Conservation (phyloP, 768 basidiomycete genomes). For the Trametes coccinea region DNA sequence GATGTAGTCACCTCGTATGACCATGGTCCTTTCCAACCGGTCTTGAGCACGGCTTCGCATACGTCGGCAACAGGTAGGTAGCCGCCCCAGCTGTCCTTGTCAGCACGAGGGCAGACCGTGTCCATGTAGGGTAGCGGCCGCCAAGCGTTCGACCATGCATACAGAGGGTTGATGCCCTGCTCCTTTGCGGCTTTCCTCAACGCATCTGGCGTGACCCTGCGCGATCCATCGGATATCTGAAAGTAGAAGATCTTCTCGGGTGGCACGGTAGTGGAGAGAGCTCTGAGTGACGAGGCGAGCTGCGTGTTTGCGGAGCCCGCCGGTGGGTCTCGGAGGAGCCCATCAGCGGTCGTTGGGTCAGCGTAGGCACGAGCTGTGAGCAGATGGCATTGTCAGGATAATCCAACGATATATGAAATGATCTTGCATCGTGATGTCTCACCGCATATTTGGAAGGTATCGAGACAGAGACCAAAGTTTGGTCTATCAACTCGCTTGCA, state of each 20-base stretch:
- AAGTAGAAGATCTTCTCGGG: constrained; percentile 34
- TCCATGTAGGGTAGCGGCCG: constrained; percentile 32
- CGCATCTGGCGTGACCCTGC: constrained; percentile 19
- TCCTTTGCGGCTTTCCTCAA: constrained; percentile 24
- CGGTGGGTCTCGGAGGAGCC: constrained; percentile 14
- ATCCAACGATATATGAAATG: too few species aligned
- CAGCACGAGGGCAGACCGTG: constrained; percentile 12
- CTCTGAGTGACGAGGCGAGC: constrained; percentile 25
- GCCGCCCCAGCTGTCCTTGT: constrained; percentile 22
- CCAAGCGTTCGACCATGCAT: constrained; percentile 34
- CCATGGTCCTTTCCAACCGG: constrained; percentile 34
- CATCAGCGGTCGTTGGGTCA: constrained; percentile 23
- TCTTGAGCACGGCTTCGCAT: constrained; percentile 29
- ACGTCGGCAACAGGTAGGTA: constrained; percentile 32
- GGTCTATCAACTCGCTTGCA: constrained; percentile 32
- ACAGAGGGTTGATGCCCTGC: constrained; percentile 28
- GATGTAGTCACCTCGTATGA: constrained; percentile 29
- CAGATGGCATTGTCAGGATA: neutral
- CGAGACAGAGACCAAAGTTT: constrained; percentile 35
- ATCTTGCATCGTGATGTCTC: neutral
- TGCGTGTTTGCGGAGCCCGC: constrained; percentile 16
- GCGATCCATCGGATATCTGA: constrained; percentile 34
- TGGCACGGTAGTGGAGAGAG: constrained; percentile 25
- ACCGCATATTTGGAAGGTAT: constrained; percentile 36
- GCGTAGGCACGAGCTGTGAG: constrained; percentile 30